Conservation (phyloP, 306 rosid genomes). For the Vicia villosa region DNA sequence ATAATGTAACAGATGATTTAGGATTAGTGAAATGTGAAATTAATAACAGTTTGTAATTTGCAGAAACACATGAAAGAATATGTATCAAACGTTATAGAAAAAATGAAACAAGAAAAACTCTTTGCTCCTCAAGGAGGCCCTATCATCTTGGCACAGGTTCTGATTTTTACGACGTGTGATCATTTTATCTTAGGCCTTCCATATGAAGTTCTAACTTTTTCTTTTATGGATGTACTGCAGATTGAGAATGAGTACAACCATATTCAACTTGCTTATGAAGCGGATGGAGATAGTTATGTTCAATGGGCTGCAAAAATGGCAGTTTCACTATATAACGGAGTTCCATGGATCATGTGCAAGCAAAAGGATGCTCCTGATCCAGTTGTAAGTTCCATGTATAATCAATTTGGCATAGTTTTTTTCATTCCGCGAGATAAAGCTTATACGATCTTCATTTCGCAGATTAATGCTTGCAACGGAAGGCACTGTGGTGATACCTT, state of each 20-base stretch:
- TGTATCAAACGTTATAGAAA: slow-evolving; percentile 44
- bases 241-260: slow-evolving; percentile 93
- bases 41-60: slow-evolving; percentile 26
- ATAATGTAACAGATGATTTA: neutral
- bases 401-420: neutral
- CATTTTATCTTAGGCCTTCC: neutral
- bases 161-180: slow-evolving; percentile 19
- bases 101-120: slow-evolving; percentile 60
- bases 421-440: neutral
- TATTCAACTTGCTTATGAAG: slow-evolving; percentile 68
- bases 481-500: slow-evolving; percentile 97
- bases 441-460: neutral
- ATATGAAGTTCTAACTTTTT: neutral
- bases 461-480: slow-evolving; percentile 98
- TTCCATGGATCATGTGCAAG: slow-evolving; percentile 99
- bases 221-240: slow-evolving; percentile 42
- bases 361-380: slow-evolving; percentile 98
- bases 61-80: slow-evolving; percentile 68
- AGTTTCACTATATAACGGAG: slow-evolving; percentile 45
- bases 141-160: slow-evolving; percentile 87
- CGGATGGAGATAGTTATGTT: slow-evolving; percentile 58
- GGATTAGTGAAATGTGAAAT: neutral
- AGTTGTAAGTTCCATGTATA: slow-evolving; percentile 53
- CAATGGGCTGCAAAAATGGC: slow-evolving; percentile 93
- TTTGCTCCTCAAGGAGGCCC: slow-evolving; percentile 94